Base-by-base conservation (phyloP, 768 basidiomycete genomes). In the Lepiota brunneoincarnata region DNA sequence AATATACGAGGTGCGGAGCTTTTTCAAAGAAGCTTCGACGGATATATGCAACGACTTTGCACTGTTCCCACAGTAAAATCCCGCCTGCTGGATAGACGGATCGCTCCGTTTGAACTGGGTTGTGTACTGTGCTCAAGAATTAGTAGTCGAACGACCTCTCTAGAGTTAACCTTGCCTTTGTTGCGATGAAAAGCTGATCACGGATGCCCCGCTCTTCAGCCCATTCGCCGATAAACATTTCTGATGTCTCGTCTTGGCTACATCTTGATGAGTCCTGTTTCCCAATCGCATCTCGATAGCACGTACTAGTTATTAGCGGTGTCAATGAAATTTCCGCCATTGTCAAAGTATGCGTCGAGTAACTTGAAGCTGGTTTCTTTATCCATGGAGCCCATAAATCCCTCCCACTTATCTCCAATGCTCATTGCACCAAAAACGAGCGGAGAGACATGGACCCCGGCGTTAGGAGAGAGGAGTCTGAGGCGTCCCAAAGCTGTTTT, bases 171-270 rank as follows among this genome's bases (percentile, higher is more conserved):
- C 58, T 21, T 55, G 74, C 72, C 68, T 80, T 71, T 48, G 72
- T 66, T 15, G 75, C 72, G 43, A 79, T 69, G 47, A 80, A 72
- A n/a, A 81, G 68, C 56, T 78, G 74, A 54, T 80, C 75, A 14
- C 80, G 67, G 43, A 73, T 74, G 1, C 67, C 69, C 14, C 77
- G 65, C 36, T 64, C 56, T 56, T 76, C 71, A 54, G 74, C 72
- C 79, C 78, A 81, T 57, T 80, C 78, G 4, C 79, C 79, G 24
- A 79, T 70, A 58, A 75, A 75, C 38, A 54, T 43, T 60, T 87
- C 83, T 4, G 78, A 81, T 28, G 73, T 62, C 54, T 78, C 81
- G 49, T 80, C 74, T 57, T 84, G 79, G 49, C 75, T 78, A 34
- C 37, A 5, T 9, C 7, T 31, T 9, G 31, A 31, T 31, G 11